A percentile compares a stretch with the other conserved stretches of the same genome.
Conservation (phyloP, 179 eudicot genomes). For the Nepenthes alata region DNA sequence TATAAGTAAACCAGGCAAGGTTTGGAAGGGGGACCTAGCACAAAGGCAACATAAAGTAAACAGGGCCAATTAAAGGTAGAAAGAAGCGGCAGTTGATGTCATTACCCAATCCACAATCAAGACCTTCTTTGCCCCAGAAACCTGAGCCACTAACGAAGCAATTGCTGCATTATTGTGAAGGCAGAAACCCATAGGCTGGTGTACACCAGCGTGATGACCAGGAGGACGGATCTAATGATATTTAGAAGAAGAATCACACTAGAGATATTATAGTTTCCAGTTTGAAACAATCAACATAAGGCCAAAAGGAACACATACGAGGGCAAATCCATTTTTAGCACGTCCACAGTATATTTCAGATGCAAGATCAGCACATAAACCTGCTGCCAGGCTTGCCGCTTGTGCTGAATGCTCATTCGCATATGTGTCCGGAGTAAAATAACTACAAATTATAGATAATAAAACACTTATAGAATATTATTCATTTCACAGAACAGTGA, state of each 20-base stretch:
- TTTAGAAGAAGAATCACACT: constrained; percentile 1
- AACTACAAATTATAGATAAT: constrained; percentile 36
- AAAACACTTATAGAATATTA: neutral
- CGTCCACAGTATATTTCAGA: constrained; percentile 57
- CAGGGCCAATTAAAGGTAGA: neutral
- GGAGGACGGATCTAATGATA: constrained; percentile 83
- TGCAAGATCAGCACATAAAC: constrained; percentile 95
- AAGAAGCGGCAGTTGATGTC: neutral
- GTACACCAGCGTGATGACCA: constrained; percentile 98
- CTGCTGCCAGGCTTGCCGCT: constrained; percentile 99
- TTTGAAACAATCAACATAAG: constrained; percentile 3
- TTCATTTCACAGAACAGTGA: neutral
- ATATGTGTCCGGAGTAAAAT: constrained; percentile 95
- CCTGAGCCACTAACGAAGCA: constrained; percentile 86
- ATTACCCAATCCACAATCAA: constrained; percentile 96
- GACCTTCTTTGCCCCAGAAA: constrained; percentile 82
- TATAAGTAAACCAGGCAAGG: neutral
- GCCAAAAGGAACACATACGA: constrained; percentile 36
- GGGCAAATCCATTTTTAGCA: constrained; percentile 93
- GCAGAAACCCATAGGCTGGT: constrained; percentile 95
- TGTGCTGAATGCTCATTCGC: constrained; percentile 85
- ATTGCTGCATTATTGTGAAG: constrained; percentile 99
- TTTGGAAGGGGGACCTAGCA: neutral
- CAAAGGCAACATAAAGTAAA: neutral
- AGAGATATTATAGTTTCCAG: constrained; percentile 1